Base-by-base conservation (phyloP, 1,139 yeast genomes). In the Scheffersomyces quercinus region DNA sequence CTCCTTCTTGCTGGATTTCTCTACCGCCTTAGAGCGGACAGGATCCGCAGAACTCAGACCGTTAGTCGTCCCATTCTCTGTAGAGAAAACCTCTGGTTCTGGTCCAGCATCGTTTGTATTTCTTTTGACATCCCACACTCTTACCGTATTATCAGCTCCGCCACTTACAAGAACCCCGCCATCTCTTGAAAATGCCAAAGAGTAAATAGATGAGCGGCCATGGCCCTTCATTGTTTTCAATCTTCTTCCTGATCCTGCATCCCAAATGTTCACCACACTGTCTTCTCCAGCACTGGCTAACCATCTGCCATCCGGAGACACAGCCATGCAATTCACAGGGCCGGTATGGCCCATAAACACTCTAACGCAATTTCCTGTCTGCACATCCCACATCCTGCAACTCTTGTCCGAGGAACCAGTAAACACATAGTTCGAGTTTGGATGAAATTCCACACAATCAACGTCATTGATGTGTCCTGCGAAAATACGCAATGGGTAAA, bases 401-500 rank as follows among this genome's bases (percentile, higher is more conserved):
- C 98, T 89, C 68, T 89, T 88, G 67, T 95, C 99, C 48, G 93
- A 82, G 4, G 97, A 89, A 1, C 99, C 99, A 0, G 99, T 91
- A 55, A 93, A 85, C 5, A 93, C 84, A 60, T 95, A 93, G 40
- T 91, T 86, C 14, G 97, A 90, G 62, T 95, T 95, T 16, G 99
- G 99, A 68, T 95, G 99, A 77, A 93, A 95, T 39, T 85, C 85
- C 34, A 93, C 96, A 55, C 93, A 83, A 61, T 95, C 99, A 36
- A 95, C 99, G 68, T 95, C 99, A 58, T 90, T 88, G 55, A 91
- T 79, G 66, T 95, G 99, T 0, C 99, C 99, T 0, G 98, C 98
- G 73, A 95, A 91, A 32, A 95, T 89, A 53, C 99, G 76, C 54
- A 95, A 75, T 29, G 99, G 98, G 62, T 93, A 91, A 37, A 95